These are phyloP conservation scores for Solanum aculeatissimum DNA, from an alignment of 305 asterid genomes.

Conservation along the genomic window DNA sequence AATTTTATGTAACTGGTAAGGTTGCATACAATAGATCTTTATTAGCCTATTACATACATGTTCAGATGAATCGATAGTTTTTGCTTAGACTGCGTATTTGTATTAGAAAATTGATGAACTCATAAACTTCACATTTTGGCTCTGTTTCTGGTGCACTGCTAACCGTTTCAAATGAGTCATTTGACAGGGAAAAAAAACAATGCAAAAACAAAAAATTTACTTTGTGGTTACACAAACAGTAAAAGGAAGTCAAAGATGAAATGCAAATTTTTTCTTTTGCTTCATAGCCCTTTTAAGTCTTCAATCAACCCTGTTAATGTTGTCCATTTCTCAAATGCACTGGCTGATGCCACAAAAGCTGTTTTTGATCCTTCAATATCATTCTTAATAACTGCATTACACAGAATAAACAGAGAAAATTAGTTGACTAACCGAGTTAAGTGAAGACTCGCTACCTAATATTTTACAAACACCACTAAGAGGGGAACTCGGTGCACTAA, in stretches of 20 bases:
- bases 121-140: background rate
- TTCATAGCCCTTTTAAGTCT: constrained; percentile 77
- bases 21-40: background rate
- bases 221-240: background rate
- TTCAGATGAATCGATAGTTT: background rate
- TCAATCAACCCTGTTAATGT: constrained; percentile 55
- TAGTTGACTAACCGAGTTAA: background rate
- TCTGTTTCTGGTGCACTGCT: background rate
- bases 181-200: background rate
- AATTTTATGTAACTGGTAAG: background rate
- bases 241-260: background rate
- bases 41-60: background rate
- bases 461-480: background rate
- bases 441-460: background rate
- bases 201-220: background rate
- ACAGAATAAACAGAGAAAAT: background rate
- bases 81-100: background rate
- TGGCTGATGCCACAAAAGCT: constrained; percentile 67
- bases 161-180: background rate
- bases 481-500: too few relatives aligned
- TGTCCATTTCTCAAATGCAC: constrained; percentile 76
- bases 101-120: background rate
- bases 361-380: constrained; percentile 61
- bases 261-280: background rate
- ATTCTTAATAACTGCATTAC: constrained; percentile 44